These are phyloP conservation scores for Hygrophorus pudorinus DNA, from an alignment of 768 basidiomycete species.

Conservation along the genomic window DNA sequence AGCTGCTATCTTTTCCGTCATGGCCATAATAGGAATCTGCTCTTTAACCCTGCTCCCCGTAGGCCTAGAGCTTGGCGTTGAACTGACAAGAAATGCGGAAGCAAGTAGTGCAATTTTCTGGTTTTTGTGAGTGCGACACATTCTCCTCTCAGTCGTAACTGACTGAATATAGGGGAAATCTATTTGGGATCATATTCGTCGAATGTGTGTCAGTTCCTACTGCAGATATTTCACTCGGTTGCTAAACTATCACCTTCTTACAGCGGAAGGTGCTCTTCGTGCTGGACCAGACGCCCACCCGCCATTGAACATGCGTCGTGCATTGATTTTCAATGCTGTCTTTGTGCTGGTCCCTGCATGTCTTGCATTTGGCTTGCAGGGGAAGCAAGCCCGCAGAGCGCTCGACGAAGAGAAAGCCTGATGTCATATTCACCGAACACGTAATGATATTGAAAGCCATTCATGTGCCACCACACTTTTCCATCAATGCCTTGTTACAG, in stretches of 20 bases:
- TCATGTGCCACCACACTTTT: too few relatives aligned
- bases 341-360: conserved; percentile 30
- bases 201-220: conserved; percentile 32
- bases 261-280: conserved; percentile 62
- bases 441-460: too few relatives aligned
- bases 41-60: conserved; percentile 68
- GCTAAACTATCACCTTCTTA: background rate
- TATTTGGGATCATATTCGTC: conserved; percentile 52
- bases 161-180: conserved; percentile 41
- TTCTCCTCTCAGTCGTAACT: conserved; percentile 1
- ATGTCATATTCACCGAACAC: too few relatives aligned
- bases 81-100: conserved; percentile 72
- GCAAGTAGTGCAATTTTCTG: conserved; percentile 69
- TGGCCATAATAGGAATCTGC: conserved; percentile 56
- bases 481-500: too few relatives aligned
- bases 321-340: conserved; percentile 57
- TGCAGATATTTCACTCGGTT: background rate
- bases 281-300: conserved; percentile 49
- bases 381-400: conserved; percentile 52
- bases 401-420: conserved; percentile 45
- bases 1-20: conserved; percentile 52
- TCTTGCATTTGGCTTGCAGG: conserved; percentile 42
- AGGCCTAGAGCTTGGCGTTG: conserved; percentile 67
- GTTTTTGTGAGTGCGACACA: conserved; percentile 44
- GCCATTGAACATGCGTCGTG: conserved; percentile 62